These are phyloP conservation scores for Diospyros kaki DNA, from an alignment of 148 eudicot species.

Conservation along the genomic window DNA sequence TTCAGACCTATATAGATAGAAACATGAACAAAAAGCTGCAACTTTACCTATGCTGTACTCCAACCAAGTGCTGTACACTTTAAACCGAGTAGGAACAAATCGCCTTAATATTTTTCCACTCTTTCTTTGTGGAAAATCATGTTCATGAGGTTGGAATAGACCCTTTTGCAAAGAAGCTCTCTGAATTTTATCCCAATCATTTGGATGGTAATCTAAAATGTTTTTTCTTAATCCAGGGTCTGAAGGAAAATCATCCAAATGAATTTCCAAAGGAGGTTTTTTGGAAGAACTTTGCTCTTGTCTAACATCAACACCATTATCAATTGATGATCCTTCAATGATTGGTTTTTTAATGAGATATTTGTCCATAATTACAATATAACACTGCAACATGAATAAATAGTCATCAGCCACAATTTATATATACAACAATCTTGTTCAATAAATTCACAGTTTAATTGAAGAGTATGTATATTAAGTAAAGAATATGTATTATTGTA, in stretches of 20 bases:
- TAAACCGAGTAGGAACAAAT: neutral
- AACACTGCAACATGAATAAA: no score
- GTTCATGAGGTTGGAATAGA: conserved; percentile 3
- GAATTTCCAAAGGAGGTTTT: no score
- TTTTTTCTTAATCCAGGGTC: neutral
- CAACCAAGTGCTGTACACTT: neutral
- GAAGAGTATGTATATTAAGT: no score
- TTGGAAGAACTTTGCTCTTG: no score
- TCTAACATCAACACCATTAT: no score
- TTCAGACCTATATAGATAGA: neutral
- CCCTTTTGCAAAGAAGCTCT: conserved; percentile 3
- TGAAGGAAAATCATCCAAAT: neutral
- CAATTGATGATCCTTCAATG: no score
- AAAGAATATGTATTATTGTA: no score
- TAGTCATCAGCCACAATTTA: no score
- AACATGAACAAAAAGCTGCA: conserved; percentile 2
- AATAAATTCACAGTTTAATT: no score
- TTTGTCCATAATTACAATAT: no score
- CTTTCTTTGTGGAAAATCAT: conserved; percentile 2
- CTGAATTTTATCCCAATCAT: conserved; percentile 6
- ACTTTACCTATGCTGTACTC: neutral
- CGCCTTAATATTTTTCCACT: neutral
- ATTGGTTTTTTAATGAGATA: no score
- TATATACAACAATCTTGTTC: no score
- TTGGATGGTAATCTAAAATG: neutral